Conservation (phyloP, 1,284 basidiomycete species). For the Athelia sp. region DNA sequence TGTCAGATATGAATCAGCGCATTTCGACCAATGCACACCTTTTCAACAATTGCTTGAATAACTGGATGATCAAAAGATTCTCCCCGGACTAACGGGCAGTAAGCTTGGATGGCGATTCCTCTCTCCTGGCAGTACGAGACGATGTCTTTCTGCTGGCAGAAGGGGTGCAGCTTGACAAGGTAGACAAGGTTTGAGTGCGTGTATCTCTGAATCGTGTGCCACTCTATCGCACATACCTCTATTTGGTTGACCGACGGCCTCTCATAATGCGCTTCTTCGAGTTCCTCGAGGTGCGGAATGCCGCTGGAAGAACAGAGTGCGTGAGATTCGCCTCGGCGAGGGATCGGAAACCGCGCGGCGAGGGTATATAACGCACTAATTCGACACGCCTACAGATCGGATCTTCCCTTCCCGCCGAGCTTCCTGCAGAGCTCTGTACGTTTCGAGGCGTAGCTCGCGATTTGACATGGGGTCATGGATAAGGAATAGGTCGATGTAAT, state of each 20-base stretch:
- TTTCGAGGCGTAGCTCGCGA: conserved; percentile 49
- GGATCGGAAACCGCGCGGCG: conserved; percentile 1
- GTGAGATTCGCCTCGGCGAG: not conserved
- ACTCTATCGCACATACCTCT: conserved; percentile 46
- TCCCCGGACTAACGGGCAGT: conserved; percentile 69
- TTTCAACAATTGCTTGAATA: conserved; percentile 49
- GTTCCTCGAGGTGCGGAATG: conserved; percentile 75
- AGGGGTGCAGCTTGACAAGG: conserved; percentile 66
- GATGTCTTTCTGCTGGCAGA: conserved; percentile 78
- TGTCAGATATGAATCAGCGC: too few species aligned
- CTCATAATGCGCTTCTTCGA: conserved; percentile 54
- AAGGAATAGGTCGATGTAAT: conserved; percentile 75
- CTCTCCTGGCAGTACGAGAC: conserved; percentile 71
- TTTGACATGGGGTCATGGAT: conserved; percentile 73
- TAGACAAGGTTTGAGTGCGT: not conserved
- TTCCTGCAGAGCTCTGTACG: conserved; percentile 61
- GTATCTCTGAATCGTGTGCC: too few species aligned
- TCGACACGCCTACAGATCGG: conserved; percentile 71
- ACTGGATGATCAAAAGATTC: conserved; percentile 49
- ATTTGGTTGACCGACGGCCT: conserved; percentile 82
- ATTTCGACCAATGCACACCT: conserved; percentile 41
- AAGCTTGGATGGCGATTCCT: conserved; percentile 73
- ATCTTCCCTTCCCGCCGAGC: conserved; percentile 62
- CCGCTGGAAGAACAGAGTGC: conserved; percentile 37
- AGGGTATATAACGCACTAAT: conserved; percentile 47